A percentile compares a stretch with the other conserved stretches of the same genome.
Evolutionary conservation across 2,329 filamentous ascomycete species (phyloP).

Genomic region (Fusarium sp.): DNA sequence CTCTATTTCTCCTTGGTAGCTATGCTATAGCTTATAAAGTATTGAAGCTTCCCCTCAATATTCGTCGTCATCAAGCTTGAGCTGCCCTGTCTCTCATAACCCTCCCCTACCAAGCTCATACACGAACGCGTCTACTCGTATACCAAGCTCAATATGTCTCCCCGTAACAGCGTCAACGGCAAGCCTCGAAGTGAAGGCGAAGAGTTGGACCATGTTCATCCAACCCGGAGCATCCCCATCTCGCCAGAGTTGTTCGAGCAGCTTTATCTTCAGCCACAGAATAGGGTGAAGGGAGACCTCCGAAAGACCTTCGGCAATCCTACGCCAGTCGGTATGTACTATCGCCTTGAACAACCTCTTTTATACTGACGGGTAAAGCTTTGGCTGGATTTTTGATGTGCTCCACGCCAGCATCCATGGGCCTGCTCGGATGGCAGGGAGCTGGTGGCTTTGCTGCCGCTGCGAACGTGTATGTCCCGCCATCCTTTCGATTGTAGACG

Average conservation of each 20-base stretch:
- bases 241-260: conserved; percentile 64
- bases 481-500: rapidly evolving
- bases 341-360: rapidly evolving
- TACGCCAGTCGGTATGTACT: conserved; percentile 53
- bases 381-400: conserved; percentile 46
- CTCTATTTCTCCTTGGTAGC: not conserved
- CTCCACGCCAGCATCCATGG: conserved; percentile 45
- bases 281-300: conserved; percentile 56
- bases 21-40: not conserved
- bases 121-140: not conserved
- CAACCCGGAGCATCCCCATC: conserved; percentile 56
- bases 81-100: not conserved
- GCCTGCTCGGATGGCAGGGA: conserved; percentile 44
- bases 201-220: conserved; percentile 39
- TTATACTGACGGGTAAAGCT: conserved; percentile 8
- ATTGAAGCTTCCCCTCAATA: not conserved
- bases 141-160: conserved; percentile 16
- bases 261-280: conserved; percentile 61
- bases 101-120: no score
- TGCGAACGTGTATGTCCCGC: conserved; percentile 43
- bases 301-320: conserved; percentile 63
- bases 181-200: conserved; percentile 26
- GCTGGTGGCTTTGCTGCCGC: conserved; percentile 44
- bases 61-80: not conserved
- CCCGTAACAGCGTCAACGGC: conserved; percentile 4